Evolutionary conservation across 768 basidiomycete genomes (phyloP), one percentile per base, ranked within the genome.

Genomic region (Tricholoma flavovirens): DNA sequence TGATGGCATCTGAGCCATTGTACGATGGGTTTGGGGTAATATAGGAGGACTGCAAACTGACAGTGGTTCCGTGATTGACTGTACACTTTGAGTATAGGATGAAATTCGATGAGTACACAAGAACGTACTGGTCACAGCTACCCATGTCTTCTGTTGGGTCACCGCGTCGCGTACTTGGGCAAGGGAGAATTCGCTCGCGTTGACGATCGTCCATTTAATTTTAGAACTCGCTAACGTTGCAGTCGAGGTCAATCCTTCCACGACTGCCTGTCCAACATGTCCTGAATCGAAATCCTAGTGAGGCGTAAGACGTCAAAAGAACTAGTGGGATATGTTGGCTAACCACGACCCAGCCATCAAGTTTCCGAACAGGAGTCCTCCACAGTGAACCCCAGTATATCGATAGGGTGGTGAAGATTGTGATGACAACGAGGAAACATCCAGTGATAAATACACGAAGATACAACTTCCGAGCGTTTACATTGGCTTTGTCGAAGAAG

Each of bases 281-380:
- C 73, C 77, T 6, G 80, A 82, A 43, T 87, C 85, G 57, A 84
- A 85, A 61, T 87, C 83, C 83, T 86, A 50, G 21, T 51, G 24
- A 3, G 4, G 38, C 2, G 15, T 38, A 5, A 29, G 15, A 11
- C 5, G 6, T 38, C n/a, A n/a, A 17, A 51, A 62, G 11, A n/a
- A 38, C 38, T n/a, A 38, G 4, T 33, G 8, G 17, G 1, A 33
- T n/a, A 7, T 5, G 19, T 33, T 35, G 21, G 10, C 42, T 43
- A 2, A 43, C 42, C 19, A 67, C 51, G 10, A 67, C 46, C 66
- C 66, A 67, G 1, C 66, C 66, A 4, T 54, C 15, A 14, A 67
- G 59, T 11, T 57, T 55, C 9, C 57, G 42, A n/a, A 51, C 54
- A 3, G 66, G 66, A 14, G 60, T 64, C 40, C 62, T 64, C 64